Evolutionary conservation across 371 early-diverging fungal species (phyloP).

Genomic region (Syncephalastrum monosporum): DNA sequence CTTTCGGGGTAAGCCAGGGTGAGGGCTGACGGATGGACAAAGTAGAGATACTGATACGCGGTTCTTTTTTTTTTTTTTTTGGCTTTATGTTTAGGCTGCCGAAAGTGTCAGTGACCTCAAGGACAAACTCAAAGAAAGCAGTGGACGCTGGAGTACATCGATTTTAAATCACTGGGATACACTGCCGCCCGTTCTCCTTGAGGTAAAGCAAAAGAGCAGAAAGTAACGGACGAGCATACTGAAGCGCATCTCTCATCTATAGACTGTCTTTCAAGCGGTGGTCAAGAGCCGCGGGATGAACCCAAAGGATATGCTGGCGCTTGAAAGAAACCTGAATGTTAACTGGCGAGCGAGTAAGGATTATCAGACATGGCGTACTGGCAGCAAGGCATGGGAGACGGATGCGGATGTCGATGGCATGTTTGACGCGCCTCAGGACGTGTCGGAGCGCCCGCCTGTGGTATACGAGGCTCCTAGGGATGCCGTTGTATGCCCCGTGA

Average conservation of each 20-base stretch:
- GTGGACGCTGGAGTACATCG: slow-evolving; percentile 30
- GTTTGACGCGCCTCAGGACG: slow-evolving; percentile 13
- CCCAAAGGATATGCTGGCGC: slow-evolving; percentile 20
- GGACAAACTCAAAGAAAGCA: slow-evolving; percentile 10
- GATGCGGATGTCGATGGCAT: slow-evolving; percentile 14
- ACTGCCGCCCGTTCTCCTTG: slow-evolving; percentile 30
- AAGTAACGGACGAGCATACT: neutral
- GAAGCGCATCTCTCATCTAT: neutral
- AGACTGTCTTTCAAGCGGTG: slow-evolving; percentile 31
- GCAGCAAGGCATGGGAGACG: neutral
- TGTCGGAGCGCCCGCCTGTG: neutral
- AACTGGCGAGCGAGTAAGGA: slow-evolving; percentile 41
- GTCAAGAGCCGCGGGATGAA: slow-evolving; percentile 7
- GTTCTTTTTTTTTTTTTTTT: too few relatives aligned
- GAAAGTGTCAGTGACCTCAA: slow-evolving; percentile 24
- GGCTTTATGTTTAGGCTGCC: slow-evolving; percentile 13
- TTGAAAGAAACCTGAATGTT: slow-evolving; percentile 31
- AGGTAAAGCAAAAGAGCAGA: slow-evolving; percentile 11
- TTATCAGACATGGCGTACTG: slow-evolving; percentile 26
- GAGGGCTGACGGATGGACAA: neutral
- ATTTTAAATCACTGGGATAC: slow-evolving; percentile 33
- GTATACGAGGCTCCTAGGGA: slow-evolving; percentile 22
- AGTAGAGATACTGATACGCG: neutral
- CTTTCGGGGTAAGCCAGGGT: slow-evolving; percentile 44
- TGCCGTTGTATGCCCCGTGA: slow-evolving; percentile 23